Conservation (phyloP, 306 rosid genomes). For the Begonia fuchsioides region DNA sequence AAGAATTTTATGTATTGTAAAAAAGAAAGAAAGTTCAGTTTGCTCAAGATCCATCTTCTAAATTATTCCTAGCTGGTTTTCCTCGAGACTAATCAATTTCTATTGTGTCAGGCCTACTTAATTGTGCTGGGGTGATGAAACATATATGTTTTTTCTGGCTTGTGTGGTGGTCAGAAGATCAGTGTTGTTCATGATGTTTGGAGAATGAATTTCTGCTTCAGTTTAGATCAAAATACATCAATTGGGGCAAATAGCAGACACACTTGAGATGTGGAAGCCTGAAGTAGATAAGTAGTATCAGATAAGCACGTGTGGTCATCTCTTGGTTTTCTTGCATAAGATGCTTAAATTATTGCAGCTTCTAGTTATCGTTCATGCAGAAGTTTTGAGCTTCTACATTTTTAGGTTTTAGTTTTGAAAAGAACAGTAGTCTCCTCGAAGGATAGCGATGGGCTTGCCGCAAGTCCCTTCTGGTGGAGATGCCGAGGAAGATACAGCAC, state of each 20-base stretch:
- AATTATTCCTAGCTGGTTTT: background rate
- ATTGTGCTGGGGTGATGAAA: slow-evolving; percentile 25
- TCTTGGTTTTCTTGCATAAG: slow-evolving; percentile 9
- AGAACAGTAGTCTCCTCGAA: slow-evolving; percentile 6
- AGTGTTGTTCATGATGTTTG: slow-evolving; percentile 24
- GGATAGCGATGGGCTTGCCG: slow-evolving; percentile 69
- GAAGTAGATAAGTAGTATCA: slow-evolving; percentile 37
- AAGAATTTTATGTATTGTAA: slow-evolving; percentile 4
- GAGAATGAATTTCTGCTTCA: slow-evolving; percentile 22
- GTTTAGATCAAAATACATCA: slow-evolving; percentile 13
- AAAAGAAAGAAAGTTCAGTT: background rate
- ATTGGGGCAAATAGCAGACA: slow-evolving; percentile 27
- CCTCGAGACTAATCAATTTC: slow-evolving; percentile 18
- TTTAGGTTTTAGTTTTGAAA: slow-evolving; percentile 8
- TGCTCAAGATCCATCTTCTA: too few species aligned
- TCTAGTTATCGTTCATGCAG: too few species aligned
- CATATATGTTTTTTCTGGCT: slow-evolving; percentile 24
- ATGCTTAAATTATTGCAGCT: background rate
- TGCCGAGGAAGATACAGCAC: slow-evolving; percentile 33
- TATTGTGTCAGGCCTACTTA: slow-evolving; percentile 30
- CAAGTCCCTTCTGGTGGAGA: slow-evolving; percentile 48
- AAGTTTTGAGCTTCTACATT: background rate
- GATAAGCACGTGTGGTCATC: slow-evolving; percentile 3
- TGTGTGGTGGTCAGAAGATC: slow-evolving; percentile 38
- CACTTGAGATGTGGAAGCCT: slow-evolving; percentile 33